These are phyloP conservation scores for Bretziella fagacearum DNA, from an alignment of 2,329 filamentous ascomycete genomes.

Conservation along the genomic window DNA sequence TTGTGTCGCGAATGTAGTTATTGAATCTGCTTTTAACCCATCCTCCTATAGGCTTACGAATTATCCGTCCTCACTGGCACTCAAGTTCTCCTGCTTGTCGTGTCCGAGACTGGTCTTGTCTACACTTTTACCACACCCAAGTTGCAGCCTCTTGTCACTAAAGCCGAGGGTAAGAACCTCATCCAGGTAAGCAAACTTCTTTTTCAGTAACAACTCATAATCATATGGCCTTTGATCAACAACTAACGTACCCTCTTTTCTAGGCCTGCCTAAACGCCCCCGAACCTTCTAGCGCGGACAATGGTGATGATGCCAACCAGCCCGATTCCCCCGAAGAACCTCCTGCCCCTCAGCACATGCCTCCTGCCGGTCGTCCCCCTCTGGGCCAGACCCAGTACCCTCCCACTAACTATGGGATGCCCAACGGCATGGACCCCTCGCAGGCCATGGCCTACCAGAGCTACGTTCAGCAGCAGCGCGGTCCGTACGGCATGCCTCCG, in stretches of 20 bases:
- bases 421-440: conserved; percentile 47
- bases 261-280: conserved; percentile 94
- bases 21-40: neutral
- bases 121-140: conserved; percentile 99
- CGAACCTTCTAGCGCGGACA: conserved; percentile 67
- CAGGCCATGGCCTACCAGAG: conserved; percentile 54
- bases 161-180: conserved; percentile 96
- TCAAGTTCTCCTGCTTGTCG: conserved; percentile 88
- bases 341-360: conserved; percentile 50
- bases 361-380: conserved; percentile 26
- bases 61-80: conserved; percentile 94
- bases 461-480: conserved; percentile 53
- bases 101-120: conserved; percentile 91
- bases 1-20: neutral
- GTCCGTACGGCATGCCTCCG: conserved; percentile 57
- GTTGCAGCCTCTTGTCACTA: conserved; percentile 92
- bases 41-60: conserved; percentile 65
- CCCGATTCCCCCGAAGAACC: conserved; percentile 89
- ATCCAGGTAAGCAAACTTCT: conserved; percentile 59
- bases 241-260: neutral
- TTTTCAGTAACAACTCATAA: conserved; percentile 20
- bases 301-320: conserved; percentile 57
- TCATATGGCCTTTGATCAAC: neutral
- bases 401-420: conserved; percentile 45
- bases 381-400: conserved; percentile 35